Conservation (phyloP, 441 rosid genomes). For the Capsella rubella region DNA sequence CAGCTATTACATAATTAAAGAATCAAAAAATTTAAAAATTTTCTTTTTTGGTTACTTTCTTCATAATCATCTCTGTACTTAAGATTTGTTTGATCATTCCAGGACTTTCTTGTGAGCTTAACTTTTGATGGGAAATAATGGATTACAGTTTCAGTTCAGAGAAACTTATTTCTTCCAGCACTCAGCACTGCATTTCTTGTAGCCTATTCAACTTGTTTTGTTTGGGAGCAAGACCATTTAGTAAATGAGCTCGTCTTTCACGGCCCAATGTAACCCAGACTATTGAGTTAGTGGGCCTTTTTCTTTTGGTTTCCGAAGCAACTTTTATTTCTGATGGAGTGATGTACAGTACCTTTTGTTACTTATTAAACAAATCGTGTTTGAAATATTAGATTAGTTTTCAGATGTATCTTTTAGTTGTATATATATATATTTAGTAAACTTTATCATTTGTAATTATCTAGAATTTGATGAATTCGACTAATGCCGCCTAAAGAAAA, state of each 20-base stretch:
- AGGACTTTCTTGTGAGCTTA: constrained; percentile 1
- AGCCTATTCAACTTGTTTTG: background rate
- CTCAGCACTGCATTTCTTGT: background rate
- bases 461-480: no score
- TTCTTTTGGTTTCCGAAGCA: background rate
- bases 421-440: no score
- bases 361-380: no score
- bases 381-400: no score
- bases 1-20: background rate
- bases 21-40: background rate
- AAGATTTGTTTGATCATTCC: background rate
- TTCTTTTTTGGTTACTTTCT: background rate
- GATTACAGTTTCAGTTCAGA: background rate
- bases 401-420: no score
- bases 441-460: no score
- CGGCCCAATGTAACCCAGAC: background rate
- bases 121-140: constrained; percentile 1
- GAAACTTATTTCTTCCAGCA: background rate
- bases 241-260: constrained; percentile 4
- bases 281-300: constrained; percentile 14
- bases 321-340: no score
- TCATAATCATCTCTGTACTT: background rate
- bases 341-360: no score
- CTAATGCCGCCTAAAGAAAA: no score
- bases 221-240: background rate